Base-by-base conservation (phyloP, 129 eudicot species). In the Pittosporum tobira region DNA sequence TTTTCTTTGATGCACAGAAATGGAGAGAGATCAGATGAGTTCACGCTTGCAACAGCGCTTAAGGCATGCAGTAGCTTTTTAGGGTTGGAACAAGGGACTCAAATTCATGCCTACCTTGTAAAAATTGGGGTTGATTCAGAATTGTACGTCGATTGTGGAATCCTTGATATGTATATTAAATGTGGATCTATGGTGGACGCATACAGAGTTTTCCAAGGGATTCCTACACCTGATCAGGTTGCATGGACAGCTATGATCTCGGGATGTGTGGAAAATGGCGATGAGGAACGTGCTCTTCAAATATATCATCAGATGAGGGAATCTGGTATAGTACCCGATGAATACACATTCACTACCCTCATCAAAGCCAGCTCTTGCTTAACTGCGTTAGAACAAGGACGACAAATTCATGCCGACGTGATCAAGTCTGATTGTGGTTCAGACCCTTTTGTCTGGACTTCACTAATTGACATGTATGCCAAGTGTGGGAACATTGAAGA, bases 401-500 rank as follows among this genome's bases (percentile, higher is more conserved):
- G 74, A 50, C 80, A 78, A 70, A 73, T 73, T 48, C 84, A 78
- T 51, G 77, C 80, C 27, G 52, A 70, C 48, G 71, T 64, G 49
- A 78, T 73, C 42, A 73, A 73, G 40, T 73, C 51, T 6, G 48
- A 61, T 62, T 73, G 68, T 65, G 68, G 28, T 56, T 25, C 36
- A 7, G 84, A 73, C 31, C 38, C 65, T 45, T 78, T 60, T 14
- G 80, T 78, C 38, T 49, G 64, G 61, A 78, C 80, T 25, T 70
- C 80, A 8, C 74, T 78, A 26, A 57, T 78, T 27, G 80, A 78
- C 68, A 70, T 73, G 70, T 73, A 78, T 37, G 84, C 80, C 8
- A 78, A 78, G 43, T 78, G 84, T 59, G 84, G 84, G 12, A 70
- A 56, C 59, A 61, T 78, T 48, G 77, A 73, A 56, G 80, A 73